Conservation (phyloP, 129 eudicot species). For the Silybum marianum region DNA sequence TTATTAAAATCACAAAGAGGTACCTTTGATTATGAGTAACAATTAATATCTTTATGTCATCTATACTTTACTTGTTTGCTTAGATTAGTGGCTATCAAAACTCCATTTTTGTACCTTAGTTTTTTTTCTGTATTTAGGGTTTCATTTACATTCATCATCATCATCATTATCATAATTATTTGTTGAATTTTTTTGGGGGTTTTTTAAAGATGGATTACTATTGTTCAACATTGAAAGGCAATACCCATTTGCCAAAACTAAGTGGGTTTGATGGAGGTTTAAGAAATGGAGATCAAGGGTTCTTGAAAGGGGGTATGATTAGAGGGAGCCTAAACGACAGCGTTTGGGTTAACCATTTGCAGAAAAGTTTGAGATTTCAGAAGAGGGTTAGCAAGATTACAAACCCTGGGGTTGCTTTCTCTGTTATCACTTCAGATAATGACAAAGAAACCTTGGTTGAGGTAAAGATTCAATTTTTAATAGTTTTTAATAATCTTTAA, state of each 20-base stretch:
- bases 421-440: conserved; percentile 79
- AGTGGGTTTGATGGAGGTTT: conserved; percentile 37
- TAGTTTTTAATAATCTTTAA: no score
- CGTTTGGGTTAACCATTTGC: conserved; percentile 43
- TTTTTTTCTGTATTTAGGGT: conserved; percentile 26
- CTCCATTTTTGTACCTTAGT: conserved; percentile 34
- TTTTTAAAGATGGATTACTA: conserved; percentile 57
- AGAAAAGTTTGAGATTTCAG: conserved; percentile 49
- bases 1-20: conserved; percentile 21
- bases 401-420: conserved; percentile 73
- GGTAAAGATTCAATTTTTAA: conserved; percentile 20
- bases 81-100: conserved; percentile 35
- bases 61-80: conserved; percentile 88
- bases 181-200: conserved; percentile 8
- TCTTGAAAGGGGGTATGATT: conserved; percentile 69
- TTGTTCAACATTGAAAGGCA: conserved; percentile 57
- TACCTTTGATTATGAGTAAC: conserved; percentile 39
- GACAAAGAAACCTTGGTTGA: conserved; percentile 64
- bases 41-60: conserved; percentile 51
- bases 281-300: conserved; percentile 42
- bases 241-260: conserved; percentile 46
- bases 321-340: conserved; percentile 51
- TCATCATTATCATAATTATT: conserved; percentile 2
- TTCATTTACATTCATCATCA: not conserved
- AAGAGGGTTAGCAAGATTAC: conserved; percentile 40